phyloP scores from a whole-genome alignment of 2,329 filamentous ascomycete genomes.

The Elsinoe fawcettii region DNA sequence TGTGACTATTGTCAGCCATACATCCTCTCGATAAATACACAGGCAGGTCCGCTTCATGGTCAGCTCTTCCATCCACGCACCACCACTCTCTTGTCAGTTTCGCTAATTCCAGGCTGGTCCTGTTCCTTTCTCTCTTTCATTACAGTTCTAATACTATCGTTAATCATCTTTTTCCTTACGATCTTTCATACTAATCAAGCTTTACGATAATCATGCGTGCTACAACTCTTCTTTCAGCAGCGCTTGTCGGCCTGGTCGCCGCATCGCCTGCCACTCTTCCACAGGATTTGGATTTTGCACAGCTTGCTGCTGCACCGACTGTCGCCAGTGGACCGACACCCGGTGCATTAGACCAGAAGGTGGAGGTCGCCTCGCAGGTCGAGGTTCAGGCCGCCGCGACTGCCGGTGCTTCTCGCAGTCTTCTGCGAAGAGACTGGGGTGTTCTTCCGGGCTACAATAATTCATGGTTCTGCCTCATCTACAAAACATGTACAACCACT shows the following conservation, averaged over 20 bases:
- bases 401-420: constrained; percentile 15
- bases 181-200: constrained; percentile 2
- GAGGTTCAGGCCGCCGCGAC: constrained; percentile 19
- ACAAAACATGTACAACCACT: not conserved
- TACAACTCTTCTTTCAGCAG: constrained; percentile 18
- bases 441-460: not conserved
- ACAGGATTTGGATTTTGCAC: constrained; percentile 23
- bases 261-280: constrained; percentile 18
- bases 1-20: not conserved
- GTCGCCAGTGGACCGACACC: constrained; percentile 20
- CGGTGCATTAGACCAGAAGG: constrained; percentile 18
- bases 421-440: constrained; percentile 17
- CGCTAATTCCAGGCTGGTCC: constrained; percentile 10
- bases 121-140: not conserved
- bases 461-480: constrained; percentile 16
- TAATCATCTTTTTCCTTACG: not conserved
- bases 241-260: constrained; percentile 20
- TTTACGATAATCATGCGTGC: constrained; percentile 15
- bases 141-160: not conserved
- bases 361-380: constrained; percentile 19
- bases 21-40: not conserved
- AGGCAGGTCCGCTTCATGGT: not conserved
- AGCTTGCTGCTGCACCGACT: constrained; percentile 20
- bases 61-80: not conserved
- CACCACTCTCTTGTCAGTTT: not conserved